Conservation (phyloP, 2,329 filamentous ascomycete genomes). For the Pseudocercospora fuligena region DNA sequence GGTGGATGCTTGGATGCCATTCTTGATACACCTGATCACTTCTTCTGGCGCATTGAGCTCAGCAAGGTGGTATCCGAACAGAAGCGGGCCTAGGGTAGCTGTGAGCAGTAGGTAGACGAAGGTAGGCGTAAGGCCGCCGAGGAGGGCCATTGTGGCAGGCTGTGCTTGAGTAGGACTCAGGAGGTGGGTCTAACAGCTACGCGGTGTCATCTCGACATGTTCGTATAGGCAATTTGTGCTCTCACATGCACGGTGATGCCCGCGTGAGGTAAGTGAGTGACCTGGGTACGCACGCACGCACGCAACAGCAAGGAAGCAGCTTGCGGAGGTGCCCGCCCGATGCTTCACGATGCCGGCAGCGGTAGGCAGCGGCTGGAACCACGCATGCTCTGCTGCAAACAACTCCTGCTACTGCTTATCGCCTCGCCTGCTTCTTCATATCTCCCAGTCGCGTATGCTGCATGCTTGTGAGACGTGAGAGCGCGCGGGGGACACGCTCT, state of each 20-base stretch:
- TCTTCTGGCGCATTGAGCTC: conserved; percentile 95
- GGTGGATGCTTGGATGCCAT: conserved; percentile 47
- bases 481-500: neutral
- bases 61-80: conserved; percentile 93
- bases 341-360: neutral
- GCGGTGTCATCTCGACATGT: neutral
- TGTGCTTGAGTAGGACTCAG: neutral
- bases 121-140: conserved; percentile 68
- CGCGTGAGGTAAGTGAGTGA: neutral
- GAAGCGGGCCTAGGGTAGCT: conserved; percentile 82
- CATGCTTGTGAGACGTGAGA: neutral
- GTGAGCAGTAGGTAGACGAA: conserved; percentile 76
- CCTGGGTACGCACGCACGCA: neutral
- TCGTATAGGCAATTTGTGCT: neutral
- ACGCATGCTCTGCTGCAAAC: neutral
- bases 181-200: neutral
- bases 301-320: neutral
- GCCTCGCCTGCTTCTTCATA: neutral
- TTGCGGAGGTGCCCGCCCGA: neutral
- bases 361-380: no score
- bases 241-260: neutral
- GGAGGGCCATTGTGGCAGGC: conserved; percentile 25
- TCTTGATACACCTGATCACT: conserved; percentile 83
- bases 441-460: neutral
- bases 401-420: no score